These are phyloP conservation scores for Trypanosoma congolense DNA, from an alignment of 208 protist genomes.

Conservation along the genomic window DNA sequence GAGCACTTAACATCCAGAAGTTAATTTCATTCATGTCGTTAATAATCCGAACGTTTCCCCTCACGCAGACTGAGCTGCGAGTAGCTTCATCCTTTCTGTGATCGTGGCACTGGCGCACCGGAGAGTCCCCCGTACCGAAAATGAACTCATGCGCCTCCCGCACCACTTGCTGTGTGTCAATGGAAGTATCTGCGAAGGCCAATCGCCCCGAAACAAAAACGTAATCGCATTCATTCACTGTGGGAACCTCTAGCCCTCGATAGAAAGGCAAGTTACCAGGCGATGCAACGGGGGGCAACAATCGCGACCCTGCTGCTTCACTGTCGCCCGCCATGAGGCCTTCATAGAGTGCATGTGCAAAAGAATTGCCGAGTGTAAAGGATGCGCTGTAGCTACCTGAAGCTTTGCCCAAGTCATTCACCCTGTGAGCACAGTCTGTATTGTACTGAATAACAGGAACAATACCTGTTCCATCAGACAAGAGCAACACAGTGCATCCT, in stretches of 20 bases:
- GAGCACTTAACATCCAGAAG: constrained; percentile 49
- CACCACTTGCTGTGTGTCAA: constrained; percentile 12
- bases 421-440: not conserved
- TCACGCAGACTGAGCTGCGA: too few relatives aligned
- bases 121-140: not conserved
- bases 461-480: constrained; percentile 28
- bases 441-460: constrained; percentile 31
- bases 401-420: too few relatives aligned
- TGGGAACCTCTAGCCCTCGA: too few relatives aligned
- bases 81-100: too few relatives aligned
- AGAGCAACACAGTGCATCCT: constrained; percentile 23
- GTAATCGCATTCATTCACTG: constrained; percentile 61
- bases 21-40: constrained; percentile 46
- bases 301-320: too few relatives aligned
- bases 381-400: too few relatives aligned
- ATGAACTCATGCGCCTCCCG: constrained; percentile 16
- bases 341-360: too few relatives aligned
- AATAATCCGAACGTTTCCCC: constrained; percentile 31
- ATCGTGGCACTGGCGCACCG: too few relatives aligned
- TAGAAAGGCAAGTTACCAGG: too few relatives aligned
- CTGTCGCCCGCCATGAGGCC: too few relatives aligned
- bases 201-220: constrained; percentile 42
- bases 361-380: too few relatives aligned
- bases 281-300: too few relatives aligned
- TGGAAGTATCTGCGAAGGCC: constrained; percentile 37